Evolutionary conservation across 805 yeast species (phyloP).

Genomic region (Zygosaccharomyces bisporus): DNA sequence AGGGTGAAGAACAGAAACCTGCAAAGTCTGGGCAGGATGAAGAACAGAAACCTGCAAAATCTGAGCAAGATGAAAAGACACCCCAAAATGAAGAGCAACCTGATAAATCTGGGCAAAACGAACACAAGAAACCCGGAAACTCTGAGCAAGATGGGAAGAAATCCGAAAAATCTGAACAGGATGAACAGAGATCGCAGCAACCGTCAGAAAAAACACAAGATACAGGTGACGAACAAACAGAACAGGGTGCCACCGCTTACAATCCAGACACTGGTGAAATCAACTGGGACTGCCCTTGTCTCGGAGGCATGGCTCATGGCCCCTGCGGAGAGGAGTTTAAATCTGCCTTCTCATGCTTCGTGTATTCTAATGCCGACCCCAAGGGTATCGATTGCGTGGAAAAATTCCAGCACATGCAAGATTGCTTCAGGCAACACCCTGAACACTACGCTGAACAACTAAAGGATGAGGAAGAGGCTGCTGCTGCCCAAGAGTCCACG

Average conservation of each 20-base stretch:
- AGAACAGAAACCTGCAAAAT: neutral
- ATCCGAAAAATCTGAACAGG: constrained; percentile 4
- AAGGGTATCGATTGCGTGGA: constrained; percentile 94
- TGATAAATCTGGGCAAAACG: neutral
- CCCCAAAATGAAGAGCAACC: neutral
- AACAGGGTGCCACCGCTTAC: constrained; percentile 63
- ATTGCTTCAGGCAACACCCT: constrained; percentile 88
- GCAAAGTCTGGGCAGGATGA: constrained; percentile 14
- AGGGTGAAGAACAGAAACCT: constrained; percentile 5
- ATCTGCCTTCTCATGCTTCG: constrained; percentile 91
- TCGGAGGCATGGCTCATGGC: constrained; percentile 98
- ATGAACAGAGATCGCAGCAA: constrained; percentile 1
- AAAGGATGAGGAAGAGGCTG: constrained; percentile 63
- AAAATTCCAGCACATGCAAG: constrained; percentile 87
- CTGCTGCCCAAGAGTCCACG: constrained; percentile 7
- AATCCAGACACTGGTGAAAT: constrained; percentile 97
- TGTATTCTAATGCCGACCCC: constrained; percentile 90
- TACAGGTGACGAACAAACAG: constrained; percentile 14
- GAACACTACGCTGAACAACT: constrained; percentile 92
- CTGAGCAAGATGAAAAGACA: neutral
- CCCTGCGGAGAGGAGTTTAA: constrained; percentile 97
- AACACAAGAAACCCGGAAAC: too few relatives aligned
- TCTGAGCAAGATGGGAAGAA: neutral
- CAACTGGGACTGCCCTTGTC: constrained; percentile 99
- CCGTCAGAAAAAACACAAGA: constrained; percentile 3